A percentile compares a stretch with the other conserved stretches of the same genome.
These are phyloP conservation scores for Lepidium aucheri DNA, from an alignment of 345 rosid species.

Conservation along the genomic window DNA sequence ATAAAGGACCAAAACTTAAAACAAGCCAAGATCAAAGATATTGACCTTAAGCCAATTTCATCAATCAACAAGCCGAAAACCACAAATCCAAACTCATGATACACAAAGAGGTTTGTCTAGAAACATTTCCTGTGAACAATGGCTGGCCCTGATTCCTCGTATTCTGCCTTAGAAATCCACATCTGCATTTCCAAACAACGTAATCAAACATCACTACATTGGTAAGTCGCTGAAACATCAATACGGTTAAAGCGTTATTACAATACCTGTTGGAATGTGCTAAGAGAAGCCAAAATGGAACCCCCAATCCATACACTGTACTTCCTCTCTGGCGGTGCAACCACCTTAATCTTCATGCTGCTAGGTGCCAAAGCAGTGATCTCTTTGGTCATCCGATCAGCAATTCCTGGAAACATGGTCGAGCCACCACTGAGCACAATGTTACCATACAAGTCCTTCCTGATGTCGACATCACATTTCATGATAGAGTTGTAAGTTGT, in stretches of 20 bases:
- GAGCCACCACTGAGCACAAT: slow-evolving; percentile 81
- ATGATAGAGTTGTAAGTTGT: slow-evolving; percentile 81
- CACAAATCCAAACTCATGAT: background rate
- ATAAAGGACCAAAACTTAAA: background rate
- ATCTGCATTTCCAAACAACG: slow-evolving; percentile 29
- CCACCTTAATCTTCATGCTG: slow-evolving; percentile 89
- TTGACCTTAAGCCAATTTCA: background rate
- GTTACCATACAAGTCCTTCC: slow-evolving; percentile 73
- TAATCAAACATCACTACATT: background rate
- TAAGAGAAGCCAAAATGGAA: slow-evolving; percentile 75
- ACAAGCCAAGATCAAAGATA: background rate
- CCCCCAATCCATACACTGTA: slow-evolving; percentile 89
- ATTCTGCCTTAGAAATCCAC: slow-evolving; percentile 86
- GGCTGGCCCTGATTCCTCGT: slow-evolving; percentile 80
- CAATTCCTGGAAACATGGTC: slow-evolving; percentile 75
- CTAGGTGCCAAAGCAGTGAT: slow-evolving; percentile 72
- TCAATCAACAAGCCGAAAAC: slow-evolving; percentile 1
- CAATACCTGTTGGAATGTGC: slow-evolving; percentile 84
- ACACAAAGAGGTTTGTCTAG: slow-evolving; percentile 20
- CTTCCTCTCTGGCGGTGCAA: slow-evolving; percentile 77
- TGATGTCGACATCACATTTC: slow-evolving; percentile 84
- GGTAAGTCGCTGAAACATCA: background rate
- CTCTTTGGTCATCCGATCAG: slow-evolving; percentile 85
- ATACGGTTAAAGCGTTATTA: background rate
- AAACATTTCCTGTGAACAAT: slow-evolving; percentile 85